Evolutionary conservation across 176 grass and related monocot genomes (phyloP), one percentile per base, ranked within the genome.

Genomic region (Hordeum marinum): DNA sequence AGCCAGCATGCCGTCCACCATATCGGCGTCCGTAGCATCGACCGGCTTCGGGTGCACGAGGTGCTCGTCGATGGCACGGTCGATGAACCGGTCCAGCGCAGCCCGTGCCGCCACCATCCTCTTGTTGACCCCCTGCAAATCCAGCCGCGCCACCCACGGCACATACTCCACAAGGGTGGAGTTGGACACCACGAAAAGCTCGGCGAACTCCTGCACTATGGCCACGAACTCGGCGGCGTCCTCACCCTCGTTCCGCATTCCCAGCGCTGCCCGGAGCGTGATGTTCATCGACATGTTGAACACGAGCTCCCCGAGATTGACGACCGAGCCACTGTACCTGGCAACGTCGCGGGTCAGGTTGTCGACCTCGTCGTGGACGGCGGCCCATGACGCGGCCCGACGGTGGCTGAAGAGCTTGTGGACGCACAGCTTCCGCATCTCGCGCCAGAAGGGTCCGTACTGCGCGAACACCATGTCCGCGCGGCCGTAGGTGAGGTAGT

Each of bases 361-460:
- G 14, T 78, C 34, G 32, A 61, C 35, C 77, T 87, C 91, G 21
- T 87, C 85, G 10, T 77, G 91, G 77, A 90, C 81, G 5, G 84
- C 80, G 3, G 41, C 68, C 87, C 87, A 90, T 4, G 91, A 87
- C 79, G 70, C 77, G 17, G 76, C 81, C 76, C 76, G 50, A 20
- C 80, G 79, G n/a, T 81, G 31, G 82, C 79, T 92, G 65, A 92
- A 89, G 24, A 92, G 83, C 76, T 83, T 92, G 77, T 85, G 65
- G 72, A 89, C 74, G 69, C 90, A 89, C 21, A 92, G 81, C 87
- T 92, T 92, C 63, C 90, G 83, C 72, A 92, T 81, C 70, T 91
- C 85, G 23, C 90, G 86, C 90, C 90, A 91, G 65, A 91, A 91
- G 37, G 82, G 90, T 15, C 86, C 90, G n/a, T 92, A 88, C 52